A percentile compares a stretch with the other conserved stretches of the same genome.
Evolutionary conservation across 2,329 filamentous ascomycete species (phyloP).

Genomic region (Triangularia setosa): DNA sequence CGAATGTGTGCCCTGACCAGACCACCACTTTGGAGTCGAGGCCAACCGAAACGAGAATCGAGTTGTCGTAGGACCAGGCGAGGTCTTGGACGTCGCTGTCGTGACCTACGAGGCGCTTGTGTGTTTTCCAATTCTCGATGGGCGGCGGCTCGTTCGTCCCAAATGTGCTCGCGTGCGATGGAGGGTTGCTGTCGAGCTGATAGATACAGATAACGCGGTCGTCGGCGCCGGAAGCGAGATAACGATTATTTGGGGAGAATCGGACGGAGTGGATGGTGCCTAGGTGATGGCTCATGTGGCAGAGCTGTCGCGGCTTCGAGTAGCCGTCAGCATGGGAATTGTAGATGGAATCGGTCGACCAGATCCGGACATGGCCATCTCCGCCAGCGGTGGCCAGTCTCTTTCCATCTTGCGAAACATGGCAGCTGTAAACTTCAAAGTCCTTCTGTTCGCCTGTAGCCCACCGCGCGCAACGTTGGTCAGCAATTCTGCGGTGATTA

Average conservation of each 20-base stretch:
- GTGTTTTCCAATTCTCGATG: conserved; percentile 97
- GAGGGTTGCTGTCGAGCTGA: conserved; percentile 76
- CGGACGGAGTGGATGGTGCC: conserved; percentile 96
- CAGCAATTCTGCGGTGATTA: conserved; percentile 11
- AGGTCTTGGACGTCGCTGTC: conserved; percentile 98
- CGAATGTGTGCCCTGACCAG: conserved; percentile 97
- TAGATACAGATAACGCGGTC: conserved; percentile 99
- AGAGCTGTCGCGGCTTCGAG: conserved; percentile 82
- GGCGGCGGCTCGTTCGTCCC: conserved; percentile 86
- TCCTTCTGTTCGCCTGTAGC: conserved; percentile 85
- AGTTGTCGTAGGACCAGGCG: conserved; percentile 94
- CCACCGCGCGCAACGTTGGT: conserved; percentile 1
- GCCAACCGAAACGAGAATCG: conserved; percentile 90
- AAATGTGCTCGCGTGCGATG: conserved; percentile 72
- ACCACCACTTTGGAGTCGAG: conserved; percentile 97
- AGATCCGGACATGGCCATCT: conserved; percentile 95
- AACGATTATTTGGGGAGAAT: conserved; percentile 92
- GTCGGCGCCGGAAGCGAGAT: conserved; percentile 93
- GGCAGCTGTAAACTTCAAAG: conserved; percentile 97
- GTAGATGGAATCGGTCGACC: conserved; percentile 93
- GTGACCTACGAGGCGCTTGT: conserved; percentile 87
- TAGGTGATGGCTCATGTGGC: conserved; percentile 96
- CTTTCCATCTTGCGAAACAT: conserved; percentile 90
- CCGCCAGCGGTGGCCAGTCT: conserved; percentile 91
- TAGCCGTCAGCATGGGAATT: conserved; percentile 70